phyloP scores from a whole-genome alignment of 208 protist species.

The Trypanosomatidae sp. region DNA sequence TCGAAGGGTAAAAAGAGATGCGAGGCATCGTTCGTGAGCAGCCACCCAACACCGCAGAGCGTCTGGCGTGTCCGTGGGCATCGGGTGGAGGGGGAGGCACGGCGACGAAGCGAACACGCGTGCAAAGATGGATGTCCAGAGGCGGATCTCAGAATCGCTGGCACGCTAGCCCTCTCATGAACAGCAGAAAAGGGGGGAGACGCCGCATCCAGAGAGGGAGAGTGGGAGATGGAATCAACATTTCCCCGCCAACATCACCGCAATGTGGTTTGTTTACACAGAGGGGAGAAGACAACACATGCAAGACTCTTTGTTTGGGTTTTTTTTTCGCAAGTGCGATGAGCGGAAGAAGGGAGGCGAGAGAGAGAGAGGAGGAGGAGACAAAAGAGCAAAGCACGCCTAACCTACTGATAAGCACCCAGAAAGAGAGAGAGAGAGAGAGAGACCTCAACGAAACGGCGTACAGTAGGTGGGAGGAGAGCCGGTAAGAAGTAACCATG shows the following conservation, averaged over 20 bases:
- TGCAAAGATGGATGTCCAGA: not conserved
- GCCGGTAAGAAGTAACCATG: not conserved
- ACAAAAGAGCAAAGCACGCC: not conserved
- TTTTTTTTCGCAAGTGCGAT: not conserved
- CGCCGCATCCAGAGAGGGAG: not conserved
- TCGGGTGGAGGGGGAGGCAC: not conserved
- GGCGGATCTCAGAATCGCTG: not conserved
- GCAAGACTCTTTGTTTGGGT: not conserved
- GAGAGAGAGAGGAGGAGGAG: not conserved
- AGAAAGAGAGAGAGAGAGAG: not conserved
- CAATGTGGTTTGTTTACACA: not conserved
- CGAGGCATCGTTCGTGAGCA: not conserved
- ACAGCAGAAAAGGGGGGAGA: not conserved
- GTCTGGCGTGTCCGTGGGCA: not conserved
- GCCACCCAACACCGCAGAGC: not conserved
- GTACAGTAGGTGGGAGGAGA: not conserved
- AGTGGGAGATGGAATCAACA: not conserved
- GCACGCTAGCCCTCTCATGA: not conserved
- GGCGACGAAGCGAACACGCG: not conserved
- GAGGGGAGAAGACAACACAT: not conserved
- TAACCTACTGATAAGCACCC: not conserved
- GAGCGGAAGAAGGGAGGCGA: not conserved
- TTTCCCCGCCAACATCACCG: not conserved
- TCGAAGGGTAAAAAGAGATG: slow-evolving; percentile 4
- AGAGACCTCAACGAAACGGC: not conserved